Evolutionary conservation across 1,284 basidiomycete genomes (phyloP).

Genomic region (Sanguinoderma infundibulare): DNA sequence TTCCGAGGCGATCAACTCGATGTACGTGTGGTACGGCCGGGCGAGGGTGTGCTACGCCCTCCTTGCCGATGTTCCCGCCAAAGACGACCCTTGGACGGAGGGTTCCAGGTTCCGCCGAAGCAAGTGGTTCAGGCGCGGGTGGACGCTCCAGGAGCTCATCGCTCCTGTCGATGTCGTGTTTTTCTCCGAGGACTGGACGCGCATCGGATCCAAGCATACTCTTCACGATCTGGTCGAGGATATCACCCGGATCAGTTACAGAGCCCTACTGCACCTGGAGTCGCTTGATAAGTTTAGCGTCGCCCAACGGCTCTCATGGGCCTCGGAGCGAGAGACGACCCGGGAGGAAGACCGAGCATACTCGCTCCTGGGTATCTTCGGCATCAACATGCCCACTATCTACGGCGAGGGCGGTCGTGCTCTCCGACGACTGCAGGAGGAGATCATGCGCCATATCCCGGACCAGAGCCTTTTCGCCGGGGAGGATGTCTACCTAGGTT

Average conservation of each 20-base stretch:
- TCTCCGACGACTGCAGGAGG: background rate
- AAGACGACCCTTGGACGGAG: background rate
- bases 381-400: background rate
- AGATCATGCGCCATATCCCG: background rate
- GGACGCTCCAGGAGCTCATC: background rate
- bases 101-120: background rate
- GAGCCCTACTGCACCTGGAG: background rate
- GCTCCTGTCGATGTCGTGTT: background rate
- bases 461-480: background rate
- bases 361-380: background rate
- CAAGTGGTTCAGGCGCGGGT: background rate
- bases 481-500: too few species aligned
- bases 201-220: background rate
- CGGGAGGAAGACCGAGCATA: background rate
- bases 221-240: background rate
- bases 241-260: background rate
- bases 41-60: background rate
- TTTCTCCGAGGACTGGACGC: background rate
- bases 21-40: background rate
- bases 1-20: background rate
- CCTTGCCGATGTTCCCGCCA: background rate
- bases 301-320: constrained; percentile 1
- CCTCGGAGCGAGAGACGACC: background rate
- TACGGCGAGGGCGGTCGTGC: background rate
- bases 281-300: background rate